These are phyloP conservation scores for Fonsecaea erecta DNA, from an alignment of 2,329 filamentous ascomycete species.

Conservation along the genomic window DNA sequence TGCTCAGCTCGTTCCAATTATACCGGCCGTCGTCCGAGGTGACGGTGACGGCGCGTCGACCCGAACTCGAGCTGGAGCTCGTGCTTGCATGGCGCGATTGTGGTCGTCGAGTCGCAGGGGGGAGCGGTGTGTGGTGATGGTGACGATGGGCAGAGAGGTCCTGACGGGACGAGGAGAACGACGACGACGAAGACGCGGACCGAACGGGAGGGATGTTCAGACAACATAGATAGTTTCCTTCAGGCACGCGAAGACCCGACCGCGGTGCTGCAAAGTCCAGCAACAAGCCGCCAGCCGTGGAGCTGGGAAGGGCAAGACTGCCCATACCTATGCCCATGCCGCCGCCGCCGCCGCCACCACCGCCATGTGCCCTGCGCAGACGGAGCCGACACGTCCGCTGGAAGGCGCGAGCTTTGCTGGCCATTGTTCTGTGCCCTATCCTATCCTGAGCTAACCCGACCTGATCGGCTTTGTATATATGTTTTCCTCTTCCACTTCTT, in stretches of 20 bases:
- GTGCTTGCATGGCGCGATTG: background rate
- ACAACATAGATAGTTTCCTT: background rate
- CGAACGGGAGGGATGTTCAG: background rate
- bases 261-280: background rate
- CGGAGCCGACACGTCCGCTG: constrained; percentile 33
- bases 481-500: background rate
- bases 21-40: constrained; percentile 85
- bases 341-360: too few relatives aligned
- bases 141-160: background rate
- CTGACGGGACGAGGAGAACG: background rate
- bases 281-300: background rate
- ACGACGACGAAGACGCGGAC: background rate
- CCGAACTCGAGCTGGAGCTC: constrained; percentile 42
- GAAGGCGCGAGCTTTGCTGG: constrained; percentile 31
- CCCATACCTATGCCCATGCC: too few relatives aligned
- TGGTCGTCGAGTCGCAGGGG: background rate
- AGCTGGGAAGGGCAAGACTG: background rate
- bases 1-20: constrained; percentile 77
- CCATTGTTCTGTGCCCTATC: constrained; percentile 26
- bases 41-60: constrained; percentile 74
- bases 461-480: background rate
- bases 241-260: background rate
- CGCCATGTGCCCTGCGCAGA: background rate
- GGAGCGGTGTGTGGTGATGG: background rate
- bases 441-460: background rate